Base-by-base conservation (phyloP, 768 basidiomycete species). In the Boletus reticuloceps region DNA sequence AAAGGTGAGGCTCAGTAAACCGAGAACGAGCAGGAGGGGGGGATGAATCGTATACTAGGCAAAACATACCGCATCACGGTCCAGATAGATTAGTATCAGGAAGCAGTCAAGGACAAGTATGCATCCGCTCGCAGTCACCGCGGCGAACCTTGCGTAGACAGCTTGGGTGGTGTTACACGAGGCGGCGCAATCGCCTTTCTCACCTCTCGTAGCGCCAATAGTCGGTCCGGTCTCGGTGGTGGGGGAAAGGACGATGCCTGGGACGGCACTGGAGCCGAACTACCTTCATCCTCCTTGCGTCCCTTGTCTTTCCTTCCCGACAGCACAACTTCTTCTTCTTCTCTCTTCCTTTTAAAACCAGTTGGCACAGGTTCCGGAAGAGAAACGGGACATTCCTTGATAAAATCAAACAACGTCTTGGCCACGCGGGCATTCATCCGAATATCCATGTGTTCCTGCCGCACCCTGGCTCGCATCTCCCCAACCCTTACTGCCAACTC, bases 361-460 rank as follows among this genome's bases (percentile, higher is more conserved):
- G 4, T 17, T 8, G 11, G 51, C n/a, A 17, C 16, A 34, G 44
- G 16, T 1, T 47, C 47, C 0, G 53, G 34, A 4, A 17, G 1
- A 9, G 20, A 39, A 13, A 66, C 17, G 1, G 45, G 1, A 51
- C 66, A 51, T 0, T 69, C 69, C 44, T 66, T 64, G 56, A 89
- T 74, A 58, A 82, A 87, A 10, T 76, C 74, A 9, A 82, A 63
- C 71, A 90, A 70, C 6, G 78, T 76, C 70, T 77, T 82, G 59
- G 77, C 73, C 29, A 88, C 82, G 8, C 80, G 74, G 2, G 63
- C 59, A 56, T 91, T 91, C 74, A 82, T 76, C 51, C 88, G 77
- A 31, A 92, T 80, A 67, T 91, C 89, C 20, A 75, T 67, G 61
- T 90, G 84, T 32, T 68, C 67, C 37, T 59, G 54, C 29, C 89